Evolutionary conservation across 1,284 basidiomycete genomes (phyloP).

Genomic region (Grifola frondosa): DNA sequence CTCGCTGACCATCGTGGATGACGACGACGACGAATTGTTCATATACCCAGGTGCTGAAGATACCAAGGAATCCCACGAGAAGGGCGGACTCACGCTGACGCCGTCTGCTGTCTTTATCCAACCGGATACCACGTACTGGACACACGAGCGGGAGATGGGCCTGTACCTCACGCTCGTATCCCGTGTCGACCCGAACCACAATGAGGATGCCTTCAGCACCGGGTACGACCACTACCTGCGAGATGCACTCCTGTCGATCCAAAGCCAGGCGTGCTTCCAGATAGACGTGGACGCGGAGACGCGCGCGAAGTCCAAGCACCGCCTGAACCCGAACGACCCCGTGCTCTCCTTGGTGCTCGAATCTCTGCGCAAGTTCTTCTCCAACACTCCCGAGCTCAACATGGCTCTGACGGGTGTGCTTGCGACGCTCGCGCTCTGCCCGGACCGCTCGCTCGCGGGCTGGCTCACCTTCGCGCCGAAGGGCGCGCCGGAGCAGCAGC

Average conservation of each 20-base stretch:
- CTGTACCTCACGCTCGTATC: conserved; percentile 80
- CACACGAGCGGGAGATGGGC: conserved; percentile 80
- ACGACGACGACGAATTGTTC: conserved; percentile 66
- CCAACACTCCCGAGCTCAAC: conserved; percentile 84
- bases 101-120: conserved; percentile 43
- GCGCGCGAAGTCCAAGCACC: conserved; percentile 57
- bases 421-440: conserved; percentile 77
- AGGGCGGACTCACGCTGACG: not conserved
- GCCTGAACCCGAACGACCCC: conserved; percentile 77
- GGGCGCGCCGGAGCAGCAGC: conserved; percentile 28
- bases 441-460: conserved; percentile 82
- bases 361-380: conserved; percentile 76
- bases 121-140: conserved; percentile 70
- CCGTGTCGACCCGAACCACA: conserved; percentile 74
- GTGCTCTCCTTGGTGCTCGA: conserved; percentile 73
- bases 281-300: conserved; percentile 41
- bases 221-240: conserved; percentile 84
- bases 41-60: conserved; percentile 56
- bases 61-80: conserved; percentile 20
- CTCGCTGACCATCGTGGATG: conserved; percentile 30
- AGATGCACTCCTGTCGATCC: conserved; percentile 74
- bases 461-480: conserved; percentile 77
- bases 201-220: conserved; percentile 76
- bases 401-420: conserved; percentile 85
- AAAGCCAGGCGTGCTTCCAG: conserved; percentile 59